Evolutionary conservation across 2,329 filamentous ascomycete genomes (phyloP), one percentile per base, ranked within the genome.

Genomic region (Hypoxylon sp.): DNA sequence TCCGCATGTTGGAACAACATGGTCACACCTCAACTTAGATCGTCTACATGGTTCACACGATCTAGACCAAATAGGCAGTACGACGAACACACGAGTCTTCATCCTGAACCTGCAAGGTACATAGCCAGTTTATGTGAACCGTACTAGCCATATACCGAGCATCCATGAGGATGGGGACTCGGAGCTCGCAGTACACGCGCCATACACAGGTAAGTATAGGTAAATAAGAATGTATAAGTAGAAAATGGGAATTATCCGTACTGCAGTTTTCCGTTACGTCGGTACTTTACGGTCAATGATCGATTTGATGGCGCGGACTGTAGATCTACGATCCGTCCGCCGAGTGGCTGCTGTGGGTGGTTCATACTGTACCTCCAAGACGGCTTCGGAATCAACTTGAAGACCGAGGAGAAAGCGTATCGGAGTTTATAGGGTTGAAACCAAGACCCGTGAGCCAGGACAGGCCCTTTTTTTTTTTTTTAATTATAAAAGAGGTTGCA

Each of bases 231-330:
- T 20, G 8, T 8, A 20, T n/a, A n/a, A n/a, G n/a, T n/a, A n/a
- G n/a, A n/a, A n/a, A n/a, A n/a, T n/a, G n/a, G n/a, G n/a, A n/a
- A n/a, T n/a, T n/a, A 47, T 45, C 37, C 55, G 15, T 63, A 70
- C 59, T 71, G 69, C 17, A 71, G 45, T 55, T 70, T 71, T 11
- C 69, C 68, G 51, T 71, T 71, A 13, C 69, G 65, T 31, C 69
- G 60, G 36, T 71, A 70, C 41, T 63, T 70, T 19, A 60, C 62
- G 8, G 65, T 69, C 27, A 69, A 43, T 37, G 44, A 36, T 21
- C 51, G 54, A 19, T 53, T 60, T 16, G 57, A 55, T 16, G 60
- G 29, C 6, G 35, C 29, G 34, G 51, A 37, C 27, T 61, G 58
- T 49, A 66, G 54, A 51, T 67, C 59, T 53, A 66, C 59, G 36